Conservation (phyloP, 1,284 basidiomycete species). For the Pyrrhoderma lamaoense region DNA sequence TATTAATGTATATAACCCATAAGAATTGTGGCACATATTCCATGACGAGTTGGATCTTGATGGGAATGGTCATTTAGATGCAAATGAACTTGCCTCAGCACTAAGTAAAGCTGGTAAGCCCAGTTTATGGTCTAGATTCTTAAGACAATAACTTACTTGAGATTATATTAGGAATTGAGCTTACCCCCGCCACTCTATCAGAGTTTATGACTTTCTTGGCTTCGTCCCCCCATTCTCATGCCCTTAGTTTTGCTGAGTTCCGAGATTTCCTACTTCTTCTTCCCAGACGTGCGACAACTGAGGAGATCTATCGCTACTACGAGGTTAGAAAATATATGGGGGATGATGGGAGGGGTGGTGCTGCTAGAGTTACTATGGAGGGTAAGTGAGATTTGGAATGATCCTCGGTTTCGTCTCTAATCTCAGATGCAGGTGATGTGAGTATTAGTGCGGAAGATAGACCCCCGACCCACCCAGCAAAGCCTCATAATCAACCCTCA, state of each 20-base stretch:
- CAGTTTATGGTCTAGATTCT: neutral
- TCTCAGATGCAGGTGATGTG: slow-evolving; percentile 52
- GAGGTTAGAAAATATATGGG: slow-evolving; percentile 69
- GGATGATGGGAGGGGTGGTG: slow-evolving; percentile 63
- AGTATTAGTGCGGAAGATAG: slow-evolving; percentile 66
- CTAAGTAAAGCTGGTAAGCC: slow-evolving; percentile 65
- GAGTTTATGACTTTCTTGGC: slow-evolving; percentile 81
- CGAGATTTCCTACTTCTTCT: slow-evolving; percentile 84
- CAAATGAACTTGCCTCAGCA: slow-evolving; percentile 62
- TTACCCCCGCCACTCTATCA: slow-evolving; percentile 56
- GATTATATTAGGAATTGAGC: slow-evolving; percentile 50
- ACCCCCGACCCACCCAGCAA: slow-evolving; percentile 33
- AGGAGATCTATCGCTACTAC: slow-evolving; percentile 85
- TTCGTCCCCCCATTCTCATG: slow-evolving; percentile 54
- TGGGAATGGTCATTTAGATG: slow-evolving; percentile 75
- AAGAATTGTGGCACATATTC: slow-evolving; percentile 86
- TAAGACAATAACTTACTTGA: slow-evolving; percentile 14
- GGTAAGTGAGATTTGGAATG: slow-evolving; percentile 40
- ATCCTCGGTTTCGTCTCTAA: neutral
- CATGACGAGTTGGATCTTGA: slow-evolving; percentile 84
- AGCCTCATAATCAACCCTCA: slow-evolving; percentile 22
- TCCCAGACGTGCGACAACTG: slow-evolving; percentile 72
- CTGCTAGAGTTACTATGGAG: slow-evolving; percentile 81
- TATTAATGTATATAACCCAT: slow-evolving; percentile 17
- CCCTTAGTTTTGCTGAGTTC: slow-evolving; percentile 82